Base-by-base conservation (phyloP, 441 rosid genomes). In the Caryocar brasiliense region DNA sequence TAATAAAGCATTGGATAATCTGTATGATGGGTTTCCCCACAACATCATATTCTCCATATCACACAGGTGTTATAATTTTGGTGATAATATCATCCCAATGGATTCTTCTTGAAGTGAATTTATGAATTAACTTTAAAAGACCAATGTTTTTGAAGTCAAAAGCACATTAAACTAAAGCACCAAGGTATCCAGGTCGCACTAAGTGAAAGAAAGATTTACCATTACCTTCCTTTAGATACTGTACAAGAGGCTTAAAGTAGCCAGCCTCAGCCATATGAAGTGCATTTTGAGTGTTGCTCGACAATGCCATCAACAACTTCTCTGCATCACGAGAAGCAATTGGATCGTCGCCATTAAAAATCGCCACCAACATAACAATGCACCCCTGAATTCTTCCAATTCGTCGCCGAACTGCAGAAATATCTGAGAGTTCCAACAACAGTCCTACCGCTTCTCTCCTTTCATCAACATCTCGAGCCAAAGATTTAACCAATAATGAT, bases 251-350 rank as follows among this genome's bases (percentile, higher is more conserved):
- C 71, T 77, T 76, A 49, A 81, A 80, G 65, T 76, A 78, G 26
- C 87, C 92, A 4, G 87, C 92, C 71, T 83, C 92, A 0, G 82
- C 87, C 83, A 81, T 81, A 50, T 80, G 80, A 70, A 83, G 87
- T 13, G 78, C 92, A 53, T 81, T 78, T 46, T 83, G 92, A 3
- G 80, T 67, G 36, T 75, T 81, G 70, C 73, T 63, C 2, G 87
- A 81, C 57, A 83, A 56, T 22, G 80, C 68, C 65, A 50, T 58
- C 57, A 83, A 62, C 61, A 83, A 61, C 64, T 67, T 74, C 38
- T 51, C 59, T 0, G 92, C 87, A 74, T 76, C 72, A 18, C 25
- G 43, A 0, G 85, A 76, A 36, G 85, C 81, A 12, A 51, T n/a
- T 3, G 65, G 54, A 46, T 80, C 92, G 17, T 78, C 77, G 12